phyloP scores from a whole-genome alignment of 2,329 filamentous ascomycete genomes.

The Phaeosphaeriaceae sp. region DNA sequence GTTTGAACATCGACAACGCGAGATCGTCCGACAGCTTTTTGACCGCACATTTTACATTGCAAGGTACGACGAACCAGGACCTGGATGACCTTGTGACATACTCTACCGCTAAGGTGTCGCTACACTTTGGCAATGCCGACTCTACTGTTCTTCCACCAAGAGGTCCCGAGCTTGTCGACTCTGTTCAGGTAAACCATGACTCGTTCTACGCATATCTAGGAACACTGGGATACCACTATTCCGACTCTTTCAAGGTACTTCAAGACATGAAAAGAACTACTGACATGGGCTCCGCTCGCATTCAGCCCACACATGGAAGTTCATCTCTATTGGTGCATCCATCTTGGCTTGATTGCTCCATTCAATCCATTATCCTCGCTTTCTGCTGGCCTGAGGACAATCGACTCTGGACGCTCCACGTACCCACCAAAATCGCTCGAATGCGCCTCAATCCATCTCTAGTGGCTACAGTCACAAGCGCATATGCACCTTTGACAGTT shows the following conservation, averaged over 20 bases:
- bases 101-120: background rate
- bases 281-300: background rate
- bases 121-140: background rate
- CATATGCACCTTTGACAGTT: background rate
- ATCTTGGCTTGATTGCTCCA: constrained; percentile 31
- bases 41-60: too few relatives aligned
- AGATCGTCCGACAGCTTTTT: background rate
- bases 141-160: background rate
- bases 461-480: background rate
- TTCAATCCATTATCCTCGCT: constrained; percentile 40
- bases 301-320: background rate
- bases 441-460: constrained; percentile 5
- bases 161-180: background rate
- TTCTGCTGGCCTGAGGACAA: constrained; percentile 34
- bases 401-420: constrained; percentile 22
- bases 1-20: constrained; percentile 1
- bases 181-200: background rate
- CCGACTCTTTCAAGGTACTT: background rate
- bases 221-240: constrained; percentile 4
- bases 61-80: too few relatives aligned
- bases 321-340: constrained; percentile 21
- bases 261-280: background rate
- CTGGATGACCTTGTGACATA: background rate
- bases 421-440: constrained; percentile 23
- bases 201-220: background rate